Base-by-base conservation (phyloP, 2,329 filamentous ascomycete genomes). In the Colletotrichum costaricense region DNA sequence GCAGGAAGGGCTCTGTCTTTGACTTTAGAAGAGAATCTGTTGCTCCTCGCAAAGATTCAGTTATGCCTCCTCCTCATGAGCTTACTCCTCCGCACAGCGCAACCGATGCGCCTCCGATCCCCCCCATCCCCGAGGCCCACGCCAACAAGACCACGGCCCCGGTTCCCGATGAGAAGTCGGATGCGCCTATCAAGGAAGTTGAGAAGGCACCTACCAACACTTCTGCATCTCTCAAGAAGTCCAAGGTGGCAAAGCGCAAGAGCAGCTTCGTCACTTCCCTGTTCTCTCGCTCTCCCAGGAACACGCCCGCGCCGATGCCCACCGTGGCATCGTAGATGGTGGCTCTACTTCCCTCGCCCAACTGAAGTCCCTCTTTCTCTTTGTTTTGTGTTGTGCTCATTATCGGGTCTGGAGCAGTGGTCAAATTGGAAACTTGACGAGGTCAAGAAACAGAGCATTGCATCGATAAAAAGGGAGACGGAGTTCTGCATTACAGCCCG, bases 1-100 rank as follows among this genome's bases (percentile, higher is more conserved):
- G 46, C 11, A 60, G 56, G 35, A 73, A 62, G 67, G 71, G 71
- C 9, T 73, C 71, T 19, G 67, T 73, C 14, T 71, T 73, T 28
- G 71, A 73, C n/a, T 73, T 73, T 30, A 69, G 67, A 30, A 73
- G 56, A 52, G 67, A 70, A 8, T 66, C 67, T 5, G 56, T 60
- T 49, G 49, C 63, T 38, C 60, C 67, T 24, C 54, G 66, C 28
- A 73, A 69, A 52, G 56, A 70, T 3, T 56, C 60, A 1, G 42
- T 62, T 16, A 65, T 70, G 70, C 42, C 60, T 7, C 28, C 55
- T 54, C 46, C 62, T 2, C 62, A 70, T n/a, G 71, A 73, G 59
- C 56, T 73, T 4, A 73, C 71, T 14, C 71, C 71, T 30, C 71
- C 71, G 28, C 71, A 73, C 19, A 73, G 71, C 67, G 71, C 71